Evolutionary conservation across 164 flowering plant genomes (phyloP).

Genomic region (Cinnamomum chago): DNA sequence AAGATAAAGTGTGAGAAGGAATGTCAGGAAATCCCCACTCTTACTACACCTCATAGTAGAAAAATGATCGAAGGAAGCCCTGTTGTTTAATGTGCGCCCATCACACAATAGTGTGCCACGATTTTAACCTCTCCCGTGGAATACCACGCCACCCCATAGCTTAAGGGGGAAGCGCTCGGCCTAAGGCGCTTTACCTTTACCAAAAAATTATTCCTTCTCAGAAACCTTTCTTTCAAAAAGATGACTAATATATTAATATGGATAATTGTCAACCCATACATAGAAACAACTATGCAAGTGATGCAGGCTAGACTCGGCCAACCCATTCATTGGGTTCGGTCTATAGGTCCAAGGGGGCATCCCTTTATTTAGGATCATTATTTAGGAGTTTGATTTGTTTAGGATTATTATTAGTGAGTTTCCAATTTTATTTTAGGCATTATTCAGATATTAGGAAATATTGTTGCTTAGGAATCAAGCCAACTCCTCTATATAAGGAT

Average conservation of each 20-base stretch:
- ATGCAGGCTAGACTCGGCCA: too few relatives aligned
- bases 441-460: too few relatives aligned
- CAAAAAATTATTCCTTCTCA: too few relatives aligned
- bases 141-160: conserved; percentile 59
- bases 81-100: conserved; percentile 39
- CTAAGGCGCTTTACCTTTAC: conserved; percentile 37
- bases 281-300: background rate
- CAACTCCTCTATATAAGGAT: too few relatives aligned
- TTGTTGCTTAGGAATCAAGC: too few relatives aligned
- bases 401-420: background rate
- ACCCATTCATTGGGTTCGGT: background rate
- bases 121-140: conserved; percentile 58
- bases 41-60: conserved; percentile 34
- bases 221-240: too few relatives aligned
- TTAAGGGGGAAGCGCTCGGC: conserved; percentile 66
- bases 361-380: too few relatives aligned
- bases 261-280: background rate
- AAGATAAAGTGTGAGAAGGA: background rate
- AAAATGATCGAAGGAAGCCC: conserved; percentile 34
- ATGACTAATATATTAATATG: too few relatives aligned
- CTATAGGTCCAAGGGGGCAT: too few relatives aligned
- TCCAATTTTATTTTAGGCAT: too few relatives aligned
- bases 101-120: conserved; percentile 61
- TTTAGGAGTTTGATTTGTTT: too few relatives aligned
- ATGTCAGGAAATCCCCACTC: conserved; percentile 32